phyloP scores from a whole-genome alignment of 805 yeast genomes.

The Kazachstania bromeliacearum region DNA sequence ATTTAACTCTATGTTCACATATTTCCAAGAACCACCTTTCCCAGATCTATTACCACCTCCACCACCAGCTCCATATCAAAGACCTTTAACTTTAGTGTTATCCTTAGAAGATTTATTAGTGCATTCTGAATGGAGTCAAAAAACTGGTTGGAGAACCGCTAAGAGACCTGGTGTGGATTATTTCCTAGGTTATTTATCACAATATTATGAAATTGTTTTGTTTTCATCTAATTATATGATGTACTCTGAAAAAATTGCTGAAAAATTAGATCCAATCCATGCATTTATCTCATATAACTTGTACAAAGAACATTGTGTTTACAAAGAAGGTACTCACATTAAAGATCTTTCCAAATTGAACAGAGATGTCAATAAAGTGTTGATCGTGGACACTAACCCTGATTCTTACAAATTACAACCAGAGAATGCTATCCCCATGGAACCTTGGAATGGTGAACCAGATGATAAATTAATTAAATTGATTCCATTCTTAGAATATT shows the following conservation, averaged over 20 bases:
- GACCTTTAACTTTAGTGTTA: constrained; percentile 84
- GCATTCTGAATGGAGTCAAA: constrained; percentile 86
- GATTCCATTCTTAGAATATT: constrained; percentile 89
- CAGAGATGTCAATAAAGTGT: constrained; percentile 76
- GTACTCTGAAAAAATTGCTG: constrained; percentile 74
- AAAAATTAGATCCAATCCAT: constrained; percentile 87
- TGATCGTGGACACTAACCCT: constrained; percentile 70
- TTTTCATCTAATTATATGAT: constrained; percentile 80
- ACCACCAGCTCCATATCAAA: constrained; percentile 84
- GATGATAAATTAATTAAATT: constrained; percentile 72
- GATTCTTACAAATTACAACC: constrained; percentile 76
- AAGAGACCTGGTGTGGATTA: constrained; percentile 98
- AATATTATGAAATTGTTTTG: constrained; percentile 90
- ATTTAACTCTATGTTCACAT: constrained; percentile 62
- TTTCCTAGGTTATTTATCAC: constrained; percentile 87
- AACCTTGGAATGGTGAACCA: constrained; percentile 78
- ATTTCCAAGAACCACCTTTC: constrained; percentile 88
- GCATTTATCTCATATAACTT: constrained; percentile 81
- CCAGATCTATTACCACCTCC: constrained; percentile 87
- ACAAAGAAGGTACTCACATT: constrained; percentile 78
- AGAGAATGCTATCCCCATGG: constrained; percentile 81
- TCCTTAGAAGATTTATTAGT: constrained; percentile 83
- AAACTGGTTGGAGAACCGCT: constrained; percentile 96
- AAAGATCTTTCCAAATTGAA: constrained; percentile 86
- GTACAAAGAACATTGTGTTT: constrained; percentile 78